These are phyloP conservation scores for Trametes punicea DNA, from an alignment of 768 basidiomycete genomes.

Conservation along the genomic window DNA sequence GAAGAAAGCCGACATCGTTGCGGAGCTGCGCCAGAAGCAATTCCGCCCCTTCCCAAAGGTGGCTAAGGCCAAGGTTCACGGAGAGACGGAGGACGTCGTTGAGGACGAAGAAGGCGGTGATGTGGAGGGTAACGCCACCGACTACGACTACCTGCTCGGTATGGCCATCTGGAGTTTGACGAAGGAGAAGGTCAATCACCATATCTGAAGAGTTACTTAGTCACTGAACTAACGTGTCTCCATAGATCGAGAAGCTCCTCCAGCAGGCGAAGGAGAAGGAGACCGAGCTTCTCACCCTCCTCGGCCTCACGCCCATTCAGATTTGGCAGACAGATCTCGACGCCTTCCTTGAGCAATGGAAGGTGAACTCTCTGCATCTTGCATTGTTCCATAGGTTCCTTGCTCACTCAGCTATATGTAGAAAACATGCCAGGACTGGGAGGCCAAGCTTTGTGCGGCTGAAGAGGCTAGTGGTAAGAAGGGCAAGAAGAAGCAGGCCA, in stretches of 20 bases:
- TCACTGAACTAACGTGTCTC: neutral
- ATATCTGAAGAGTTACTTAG: neutral
- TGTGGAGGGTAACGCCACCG: conserved; percentile 36
- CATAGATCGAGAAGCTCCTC: conserved; percentile 78
- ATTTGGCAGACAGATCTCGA: conserved; percentile 93
- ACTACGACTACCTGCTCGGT: conserved; percentile 91
- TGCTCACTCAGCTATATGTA: conserved; percentile 21
- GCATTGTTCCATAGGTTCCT: neutral
- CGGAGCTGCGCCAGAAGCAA: conserved; percentile 74
- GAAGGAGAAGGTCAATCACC: conserved; percentile 68
- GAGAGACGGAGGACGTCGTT: conserved; percentile 58
- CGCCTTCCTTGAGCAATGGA: conserved; percentile 78
- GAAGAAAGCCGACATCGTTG: conserved; percentile 83
- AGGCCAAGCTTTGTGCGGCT: conserved; percentile 39
- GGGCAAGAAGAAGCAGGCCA: conserved; percentile 55
- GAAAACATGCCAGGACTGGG: conserved; percentile 43
- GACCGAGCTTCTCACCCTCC: conserved; percentile 68
- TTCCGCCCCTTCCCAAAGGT: conserved; percentile 93
- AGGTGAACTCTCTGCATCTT: conserved; percentile 45
- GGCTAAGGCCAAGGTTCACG: conserved; percentile 59
- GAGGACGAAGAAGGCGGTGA: conserved; percentile 46
- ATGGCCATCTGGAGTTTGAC: conserved; percentile 98
- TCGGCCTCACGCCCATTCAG: conserved; percentile 74
- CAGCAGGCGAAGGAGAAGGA: conserved; percentile 83
- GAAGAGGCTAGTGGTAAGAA: conserved; percentile 43